A percentile compares a stretch with the other conserved stretches of the same genome.
Conservation (phyloP, 2,329 filamentous ascomycete species). For the Magnaporthiopsis rhizophila region DNA sequence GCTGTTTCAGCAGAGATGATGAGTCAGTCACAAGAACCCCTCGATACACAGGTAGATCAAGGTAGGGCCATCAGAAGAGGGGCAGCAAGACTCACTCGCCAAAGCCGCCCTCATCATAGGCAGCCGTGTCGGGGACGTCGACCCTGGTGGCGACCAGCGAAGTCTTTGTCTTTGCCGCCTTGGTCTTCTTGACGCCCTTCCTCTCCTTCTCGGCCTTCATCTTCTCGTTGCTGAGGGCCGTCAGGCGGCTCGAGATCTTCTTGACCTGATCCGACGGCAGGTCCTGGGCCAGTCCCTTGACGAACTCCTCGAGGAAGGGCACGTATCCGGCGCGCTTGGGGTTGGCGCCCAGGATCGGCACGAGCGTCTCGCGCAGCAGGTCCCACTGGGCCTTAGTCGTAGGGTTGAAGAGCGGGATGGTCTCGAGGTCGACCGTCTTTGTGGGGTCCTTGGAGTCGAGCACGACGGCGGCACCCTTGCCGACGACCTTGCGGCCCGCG, state of each 20-base stretch:
- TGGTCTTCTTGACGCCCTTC: constrained; percentile 93
- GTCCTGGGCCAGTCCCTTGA: constrained; percentile 79
- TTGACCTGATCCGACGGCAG: constrained; percentile 91
- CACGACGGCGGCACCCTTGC: constrained; percentile 57
- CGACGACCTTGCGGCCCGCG: constrained; percentile 58
- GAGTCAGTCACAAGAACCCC: neutral
- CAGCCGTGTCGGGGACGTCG: constrained; percentile 59
- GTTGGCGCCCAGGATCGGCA: constrained; percentile 67
- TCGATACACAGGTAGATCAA: neutral
- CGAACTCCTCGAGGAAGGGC: constrained; percentile 84
- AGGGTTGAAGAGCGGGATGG: constrained; percentile 81
- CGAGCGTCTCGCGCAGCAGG: constrained; percentile 67
- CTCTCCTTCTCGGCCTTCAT: constrained; percentile 96
- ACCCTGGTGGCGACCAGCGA: constrained; percentile 61
- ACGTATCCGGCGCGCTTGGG: constrained; percentile 78
- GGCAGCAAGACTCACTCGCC: constrained; percentile 61
- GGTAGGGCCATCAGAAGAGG: neutral
- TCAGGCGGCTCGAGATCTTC: constrained; percentile 82
- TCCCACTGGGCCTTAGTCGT: constrained; percentile 81
- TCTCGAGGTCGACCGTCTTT: constrained; percentile 71
- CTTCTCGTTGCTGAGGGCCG: constrained; percentile 93
- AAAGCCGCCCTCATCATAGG: constrained; percentile 67
- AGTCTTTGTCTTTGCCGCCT: constrained; percentile 93
- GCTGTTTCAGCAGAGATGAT: constrained; percentile 26
- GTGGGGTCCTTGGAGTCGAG: constrained; percentile 65